phyloP scores from a whole-genome alignment of 2,329 filamentous ascomycete species.

The Talaromyces marneffei region DNA sequence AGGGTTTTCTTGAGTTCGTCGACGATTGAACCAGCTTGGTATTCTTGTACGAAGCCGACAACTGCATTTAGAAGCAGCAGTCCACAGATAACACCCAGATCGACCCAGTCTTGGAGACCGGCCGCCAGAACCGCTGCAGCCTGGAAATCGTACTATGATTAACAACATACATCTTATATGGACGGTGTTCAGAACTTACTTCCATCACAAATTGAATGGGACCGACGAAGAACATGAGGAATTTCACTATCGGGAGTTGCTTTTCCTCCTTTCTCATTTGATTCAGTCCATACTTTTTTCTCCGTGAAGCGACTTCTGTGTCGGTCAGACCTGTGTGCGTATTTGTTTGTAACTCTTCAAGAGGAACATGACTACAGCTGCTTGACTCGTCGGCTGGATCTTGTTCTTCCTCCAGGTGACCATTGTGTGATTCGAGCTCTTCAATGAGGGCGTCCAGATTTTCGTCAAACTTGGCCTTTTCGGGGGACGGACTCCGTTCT shows the following conservation, averaged over 20 bases:
- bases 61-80: conserved; percentile 76
- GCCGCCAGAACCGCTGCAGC: conserved; percentile 73
- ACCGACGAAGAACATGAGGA: conserved; percentile 74
- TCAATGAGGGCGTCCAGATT: conserved; percentile 83
- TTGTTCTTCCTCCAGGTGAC: conserved; percentile 58
- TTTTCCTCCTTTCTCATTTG: conserved; percentile 81
- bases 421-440: conserved; percentile 78
- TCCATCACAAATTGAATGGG: conserved; percentile 95
- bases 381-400: conserved; percentile 50
- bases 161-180: neutral
- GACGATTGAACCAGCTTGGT: conserved; percentile 82
- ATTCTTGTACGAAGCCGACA: conserved; percentile 86
- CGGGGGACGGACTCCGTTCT: neutral
- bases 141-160: conserved; percentile 33
- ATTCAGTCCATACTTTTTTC: conserved; percentile 75
- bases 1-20: conserved; percentile 87
- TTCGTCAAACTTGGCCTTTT: conserved; percentile 65
- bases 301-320: conserved; percentile 57
- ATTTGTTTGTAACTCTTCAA: conserved; percentile 73
- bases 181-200: conserved; percentile 44
- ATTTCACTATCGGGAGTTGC: conserved; percentile 78
- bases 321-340: conserved; percentile 66
- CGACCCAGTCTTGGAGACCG: conserved; percentile 82
- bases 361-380: conserved; percentile 57
- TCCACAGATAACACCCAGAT: conserved; percentile 85